Base-by-base conservation (phyloP, 2,329 filamentous ascomycete species). In the Didymella keratinophila region DNA sequence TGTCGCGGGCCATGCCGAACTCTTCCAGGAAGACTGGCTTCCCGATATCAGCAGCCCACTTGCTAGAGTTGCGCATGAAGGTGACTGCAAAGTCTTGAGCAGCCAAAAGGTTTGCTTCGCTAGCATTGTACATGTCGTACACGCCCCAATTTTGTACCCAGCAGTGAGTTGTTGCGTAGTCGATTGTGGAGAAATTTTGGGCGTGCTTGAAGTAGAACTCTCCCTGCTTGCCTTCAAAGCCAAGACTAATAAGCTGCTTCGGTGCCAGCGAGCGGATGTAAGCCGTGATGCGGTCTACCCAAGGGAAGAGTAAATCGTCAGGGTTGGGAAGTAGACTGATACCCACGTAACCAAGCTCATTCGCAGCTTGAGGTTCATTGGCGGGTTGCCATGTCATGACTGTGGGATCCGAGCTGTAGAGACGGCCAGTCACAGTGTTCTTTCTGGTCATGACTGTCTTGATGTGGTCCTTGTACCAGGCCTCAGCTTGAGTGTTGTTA, bases 351-450 rank as follows among this genome's bases (percentile, higher is more conserved):
- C 67, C 67, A 2, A 70, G 56, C 23, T 65, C 52, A 8, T 70
- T 64, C 5, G 68, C 65, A 4, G 70, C 67, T 45, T 78, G 76
- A 3, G 76, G 76, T 55, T 78, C 76, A 48, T 78, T 78, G 27
- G 76, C 76, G 8, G 78, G 64, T 56, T 78, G 74, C 76, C 76
- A 78, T 16, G 76, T 78, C 76, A 78, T 78, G 49, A 78, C 72
- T 1, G 76, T 76, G 0, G 76, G 55, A 25, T 58, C 55, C 7
- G 78, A 71, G 7, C 60, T 73, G 61, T 78, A 78, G 1, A 69
- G 28, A 1, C 73, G 69, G 1, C 75, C 74, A 27, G 73, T 78
- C 8, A 78, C 63, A 1, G 72, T 75, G 58, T 78, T 78, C n/a
- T 62, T 65, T 1, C 76, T 66, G n/a, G 50, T 67, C 46, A 76